Conservation (phyloP, 495 filamentous ascomycete species). For the Hyaloscypha hepaticicola region DNA sequence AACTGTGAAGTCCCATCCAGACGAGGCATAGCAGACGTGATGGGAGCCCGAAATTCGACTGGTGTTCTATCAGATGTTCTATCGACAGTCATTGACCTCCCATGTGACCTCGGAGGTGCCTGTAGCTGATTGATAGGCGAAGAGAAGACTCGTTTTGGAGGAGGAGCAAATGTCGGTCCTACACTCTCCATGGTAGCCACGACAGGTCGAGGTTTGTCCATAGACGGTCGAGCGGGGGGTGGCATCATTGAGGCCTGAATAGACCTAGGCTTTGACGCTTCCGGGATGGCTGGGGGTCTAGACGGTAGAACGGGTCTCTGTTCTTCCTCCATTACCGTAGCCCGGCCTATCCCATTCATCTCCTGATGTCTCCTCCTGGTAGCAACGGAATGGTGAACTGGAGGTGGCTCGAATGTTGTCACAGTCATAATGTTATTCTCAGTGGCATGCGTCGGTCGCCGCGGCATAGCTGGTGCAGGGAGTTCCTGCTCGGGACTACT, state of each 20-base stretch:
- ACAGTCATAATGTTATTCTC: conserved; percentile 13
- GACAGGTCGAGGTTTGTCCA: conserved; percentile 33
- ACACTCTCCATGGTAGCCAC: conserved; percentile 11
- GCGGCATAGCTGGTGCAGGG: conserved; percentile 40
- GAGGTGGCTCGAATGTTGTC: conserved; percentile 45
- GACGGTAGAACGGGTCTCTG: conserved; percentile 62
- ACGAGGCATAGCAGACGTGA: background rate
- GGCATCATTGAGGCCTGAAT: conserved; percentile 35
- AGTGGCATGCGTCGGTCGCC: conserved; percentile 30
- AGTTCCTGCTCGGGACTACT: conserved; percentile 54
- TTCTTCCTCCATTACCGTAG: conserved; percentile 39
- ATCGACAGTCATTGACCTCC: conserved; percentile 51
- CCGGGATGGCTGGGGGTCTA: conserved; percentile 43
- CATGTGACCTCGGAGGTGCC: conserved; percentile 41
- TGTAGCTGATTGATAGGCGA: conserved; percentile 45
- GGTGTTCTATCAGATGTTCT: conserved; percentile 37
- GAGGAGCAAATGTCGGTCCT: conserved; percentile 34
- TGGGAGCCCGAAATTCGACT: conserved; percentile 35
- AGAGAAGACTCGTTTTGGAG: conserved; percentile 52
- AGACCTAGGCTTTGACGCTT: conserved; percentile 31
- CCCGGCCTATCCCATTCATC: conserved; percentile 35
- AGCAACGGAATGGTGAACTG: conserved; percentile 46
- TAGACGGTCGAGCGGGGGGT: conserved; percentile 45
- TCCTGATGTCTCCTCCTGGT: conserved; percentile 37
- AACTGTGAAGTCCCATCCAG: conserved; percentile 10